Evolutionary conservation across 768 basidiomycete species (phyloP).

Genomic region (Chalciporus sphaerocephalus): DNA sequence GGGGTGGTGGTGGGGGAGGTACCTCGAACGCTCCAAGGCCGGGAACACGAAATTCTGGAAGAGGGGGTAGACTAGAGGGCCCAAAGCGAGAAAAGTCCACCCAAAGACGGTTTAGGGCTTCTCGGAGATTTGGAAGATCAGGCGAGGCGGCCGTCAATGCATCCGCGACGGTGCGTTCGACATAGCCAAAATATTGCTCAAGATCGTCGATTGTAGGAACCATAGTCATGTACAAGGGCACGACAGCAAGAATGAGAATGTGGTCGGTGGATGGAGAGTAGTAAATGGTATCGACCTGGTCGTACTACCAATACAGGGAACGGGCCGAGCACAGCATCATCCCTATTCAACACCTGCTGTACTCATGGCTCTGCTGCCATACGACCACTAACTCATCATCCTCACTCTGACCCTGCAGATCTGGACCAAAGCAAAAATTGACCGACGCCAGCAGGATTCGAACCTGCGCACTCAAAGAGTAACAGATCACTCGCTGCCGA

Average conservation of each 20-base stretch:
- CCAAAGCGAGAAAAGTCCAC: conserved; percentile 78
- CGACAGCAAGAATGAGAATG: neutral
- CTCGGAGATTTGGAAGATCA: conserved; percentile 59
- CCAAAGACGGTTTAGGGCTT: conserved; percentile 68
- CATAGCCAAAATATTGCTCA: conserved; percentile 62
- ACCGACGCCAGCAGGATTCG: conserved; percentile 62
- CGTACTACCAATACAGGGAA: neutral
- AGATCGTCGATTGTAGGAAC: conserved; percentile 55
- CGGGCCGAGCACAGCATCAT: conserved; percentile 16
- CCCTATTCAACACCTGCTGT: neutral
- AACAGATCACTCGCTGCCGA: conserved; percentile 41
- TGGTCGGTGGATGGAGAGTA: neutral
- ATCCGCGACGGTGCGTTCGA: conserved; percentile 59
- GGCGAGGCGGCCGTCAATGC: conserved; percentile 54
- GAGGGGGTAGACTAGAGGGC: conserved; percentile 42
- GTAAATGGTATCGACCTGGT: neutral
- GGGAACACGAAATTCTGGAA: conserved; percentile 55
- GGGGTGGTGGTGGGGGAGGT: conserved; percentile 59
- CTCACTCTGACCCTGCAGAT: neutral
- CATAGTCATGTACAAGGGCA: conserved; percentile 19
- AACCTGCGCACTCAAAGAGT: conserved; percentile 68
- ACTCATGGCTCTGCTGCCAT: too few species aligned
- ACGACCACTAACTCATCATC: too few species aligned
- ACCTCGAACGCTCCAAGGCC: conserved; percentile 70
- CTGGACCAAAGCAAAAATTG: conserved; percentile 2